Evolutionary conservation across 768 basidiomycete genomes (phyloP), one percentile per base, ranked within the genome.

Genomic region (Termitomyces sp.): DNA sequence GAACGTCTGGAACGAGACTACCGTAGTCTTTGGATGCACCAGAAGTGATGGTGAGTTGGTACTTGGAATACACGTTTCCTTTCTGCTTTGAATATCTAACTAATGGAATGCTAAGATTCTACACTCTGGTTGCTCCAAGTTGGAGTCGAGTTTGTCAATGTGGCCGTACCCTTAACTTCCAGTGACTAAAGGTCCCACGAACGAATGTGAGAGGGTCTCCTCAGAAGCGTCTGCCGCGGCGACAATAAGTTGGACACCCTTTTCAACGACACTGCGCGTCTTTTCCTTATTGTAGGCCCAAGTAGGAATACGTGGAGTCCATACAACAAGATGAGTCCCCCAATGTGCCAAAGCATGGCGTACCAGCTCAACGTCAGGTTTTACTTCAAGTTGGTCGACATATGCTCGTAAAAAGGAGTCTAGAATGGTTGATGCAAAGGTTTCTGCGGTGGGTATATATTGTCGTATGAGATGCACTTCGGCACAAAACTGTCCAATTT

Each of bases 401-500:
- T 88, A 88, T 39, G 72, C 71, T 10, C 60, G 55, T 37, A 86
- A 65, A 64, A 87, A 85, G 13, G 77, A 68, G 20, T 62, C 64
- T 20, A 84, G 64, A 7, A 83, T 62, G 46, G 64, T 61, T 9
- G 68, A 62, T 3, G 78, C 72, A 2, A 76, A 66, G 9, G 72
- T 72, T 40, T 66, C 65, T 45, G 76, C 75, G 16, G 67, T 67
- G 1, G 79, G 76, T 53, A 79, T 63, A 66, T 84, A 86, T 48
- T 76, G 71, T 52, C 76, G 72, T 24, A 87, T 65, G 24, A 75
- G 72, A 65, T 80, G 72, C 55, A 88, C 67, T 67, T 88, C 88
- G 4, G 83, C 86, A 56, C 78, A 80, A 57, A 88, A 79, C 61
- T 89, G 86, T 1, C 86, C 86, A 20, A 88, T 66, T 49, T 89